Evolutionary conservation across 2,329 filamentous ascomycete genomes (phyloP), one percentile per base, ranked within the genome.

Genomic region (Phaeosphaeria sp.): DNA sequence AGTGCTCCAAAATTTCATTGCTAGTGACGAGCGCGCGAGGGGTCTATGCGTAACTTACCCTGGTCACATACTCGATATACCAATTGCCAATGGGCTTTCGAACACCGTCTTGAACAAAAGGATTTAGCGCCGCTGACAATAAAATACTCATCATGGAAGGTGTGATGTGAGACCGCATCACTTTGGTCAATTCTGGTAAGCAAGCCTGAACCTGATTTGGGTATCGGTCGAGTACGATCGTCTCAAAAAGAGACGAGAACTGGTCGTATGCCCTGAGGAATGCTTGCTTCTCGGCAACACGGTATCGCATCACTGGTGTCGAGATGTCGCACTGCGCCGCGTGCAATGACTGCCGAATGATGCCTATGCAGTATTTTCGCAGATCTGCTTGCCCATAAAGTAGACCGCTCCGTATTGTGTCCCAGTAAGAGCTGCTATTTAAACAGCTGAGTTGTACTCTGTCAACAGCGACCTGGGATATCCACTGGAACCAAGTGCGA

Each of bases 131-230:
- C 20, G 79, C 74, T 3, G 74, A 72, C 2, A 83, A 73, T 2
- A 83, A 60, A 3, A 76, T 75, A 7, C 76, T 79, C 9, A 79
- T 67, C 79, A 81, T 82, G 0, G 72, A 69, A 0, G 74, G 57
- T 45, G 77, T 73, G 2, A 82, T 72, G 0, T 69, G 55, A 5
- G 77, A 79, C 2, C 64, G 51, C 6, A 78, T 69, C 1, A 83
- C 60, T 7, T 66, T 67, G 18, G 78, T 74, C 13, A 83, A 65
- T 51, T 82, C 80, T 18, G 72, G 65, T 27, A 82, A 70, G 50
- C 79, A 81, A 21, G 79, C 81, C 36, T 80, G 66, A 2, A 82
- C 77, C 56, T 83, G 81, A 56, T 83, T 83, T 43, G 79, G 63
- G 58, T 83, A 84, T 22, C 81, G 76, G 40, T 81, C 79, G 20